phyloP scores from a whole-genome alignment of 371 early-diverging fungal species.

The Vairimorpha apis region DNA sequence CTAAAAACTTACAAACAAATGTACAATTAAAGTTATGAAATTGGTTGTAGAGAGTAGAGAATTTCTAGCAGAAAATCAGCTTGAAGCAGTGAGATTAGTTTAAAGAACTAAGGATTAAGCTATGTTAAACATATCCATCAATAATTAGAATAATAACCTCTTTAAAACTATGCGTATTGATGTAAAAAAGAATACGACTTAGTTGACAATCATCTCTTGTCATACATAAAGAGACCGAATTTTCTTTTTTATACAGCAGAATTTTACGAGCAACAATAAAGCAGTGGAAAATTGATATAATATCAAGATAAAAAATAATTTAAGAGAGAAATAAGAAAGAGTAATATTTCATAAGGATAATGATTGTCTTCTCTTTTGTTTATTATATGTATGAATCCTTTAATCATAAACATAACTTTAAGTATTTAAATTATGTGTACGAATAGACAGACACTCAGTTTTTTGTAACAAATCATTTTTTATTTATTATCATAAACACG shows the following conservation, averaged over 20 bases:
- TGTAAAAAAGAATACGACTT: neutral
- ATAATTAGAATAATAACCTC: neutral
- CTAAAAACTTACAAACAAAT: constrained; percentile 22
- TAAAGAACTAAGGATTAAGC: constrained; percentile 23
- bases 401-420: neutral
- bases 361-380: neutral
- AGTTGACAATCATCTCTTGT: neutral
- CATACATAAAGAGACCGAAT: neutral
- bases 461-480: neutral
- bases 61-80: constrained; percentile 19
- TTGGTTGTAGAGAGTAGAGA: neutral
- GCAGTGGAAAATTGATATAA: neutral
- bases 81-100: constrained; percentile 14
- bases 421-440: neutral
- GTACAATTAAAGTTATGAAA: neutral
- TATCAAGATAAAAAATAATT: neutral
- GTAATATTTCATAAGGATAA: neutral
- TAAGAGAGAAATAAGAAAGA: neutral
- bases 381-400: neutral
- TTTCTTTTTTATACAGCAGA: neutral
- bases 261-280: neutral
- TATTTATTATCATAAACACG: neutral
- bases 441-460: neutral
- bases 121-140: constrained; percentile 1
- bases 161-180: neutral